Evolutionary conservation across 306 rosid genomes (phyloP), one percentile per base, ranked within the genome.

Genomic region (Abrus pulchellus): DNA sequence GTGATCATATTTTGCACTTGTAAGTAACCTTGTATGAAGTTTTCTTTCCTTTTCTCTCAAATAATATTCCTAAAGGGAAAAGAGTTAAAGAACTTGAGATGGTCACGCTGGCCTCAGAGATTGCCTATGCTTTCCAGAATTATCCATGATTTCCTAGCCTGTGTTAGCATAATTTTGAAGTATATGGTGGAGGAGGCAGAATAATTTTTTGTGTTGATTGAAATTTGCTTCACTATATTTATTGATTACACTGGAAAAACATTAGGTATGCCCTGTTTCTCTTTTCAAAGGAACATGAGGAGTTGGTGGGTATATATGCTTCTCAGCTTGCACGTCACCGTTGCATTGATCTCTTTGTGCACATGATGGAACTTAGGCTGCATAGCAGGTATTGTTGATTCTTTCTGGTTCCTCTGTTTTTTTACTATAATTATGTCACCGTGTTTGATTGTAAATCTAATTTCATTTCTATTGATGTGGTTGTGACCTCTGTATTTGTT

Each of bases 351-450:
- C 97, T 95, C 72, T 95, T 93, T 68, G 98, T 91, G 83, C 91
- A 95, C 83, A 95, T 95, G 98, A 95, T 95, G 98, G 99, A 95
- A 86, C 88, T 90, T 74, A 89, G 98, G 91, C 90, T 93, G 80
- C 73, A 91, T 72, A 93, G 94, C 94, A 93, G 99, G 99, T 95
- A 83, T 68, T 29, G 5, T 72, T 69, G 73, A 77, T 79, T 84
- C 71, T 32, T 54, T 14, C 47, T 47, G 49, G 53, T 33, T 57
- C 75, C n/a, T 53, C 78, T 49, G 43, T 36, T 40, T 14, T 41
- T 30, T 68, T 40, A 34, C 29, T 62, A 49, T 14, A 68, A 68
- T 55, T 44, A 14, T 40, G 76, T 30, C 62, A 34, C 50, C 14
- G 11, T 40, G 64, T 28, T 63, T 48, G 77, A n/a, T 62, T 53